phyloP scores from a whole-genome alignment of 164 flowering plant genomes.

The Platanus orientalis region DNA sequence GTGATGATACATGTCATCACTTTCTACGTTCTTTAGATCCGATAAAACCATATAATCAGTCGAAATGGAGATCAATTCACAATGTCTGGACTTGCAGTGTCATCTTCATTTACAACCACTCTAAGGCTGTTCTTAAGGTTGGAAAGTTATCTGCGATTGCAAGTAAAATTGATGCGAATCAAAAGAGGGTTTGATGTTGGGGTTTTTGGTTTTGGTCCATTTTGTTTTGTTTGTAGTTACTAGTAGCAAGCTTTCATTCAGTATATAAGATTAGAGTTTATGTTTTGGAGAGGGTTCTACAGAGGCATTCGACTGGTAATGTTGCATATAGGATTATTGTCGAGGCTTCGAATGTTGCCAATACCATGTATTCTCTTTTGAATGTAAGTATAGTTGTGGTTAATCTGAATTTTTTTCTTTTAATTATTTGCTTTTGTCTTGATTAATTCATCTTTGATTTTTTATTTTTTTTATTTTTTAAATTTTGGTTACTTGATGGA shows the following conservation, averaged over 20 bases:
- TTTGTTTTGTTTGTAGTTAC: conserved; percentile 47
- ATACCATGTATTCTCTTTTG: conserved; percentile 64
- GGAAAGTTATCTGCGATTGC: conserved; percentile 39
- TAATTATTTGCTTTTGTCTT: too few species aligned
- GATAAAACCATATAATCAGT: conserved; percentile 52
- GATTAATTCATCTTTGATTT: too few species aligned
- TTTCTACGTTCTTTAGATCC: conserved; percentile 20
- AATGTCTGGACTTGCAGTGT: conserved; percentile 84
- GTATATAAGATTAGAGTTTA: conserved; percentile 44
- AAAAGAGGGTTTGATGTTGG: conserved; percentile 44
- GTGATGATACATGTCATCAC: background rate
- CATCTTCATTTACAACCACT: conserved; percentile 63
- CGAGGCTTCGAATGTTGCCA: conserved; percentile 82
- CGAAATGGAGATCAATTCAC: conserved; percentile 55
- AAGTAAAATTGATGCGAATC: conserved; percentile 13
- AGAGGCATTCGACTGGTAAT: conserved; percentile 75
- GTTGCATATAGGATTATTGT: conserved; percentile 81
- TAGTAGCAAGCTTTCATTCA: conserved; percentile 69
- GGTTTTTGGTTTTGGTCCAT: conserved; percentile 37
- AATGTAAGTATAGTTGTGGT: conserved; percentile 42
- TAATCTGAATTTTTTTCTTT: background rate
- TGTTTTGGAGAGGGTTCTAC: conserved; percentile 65
- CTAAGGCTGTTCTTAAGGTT: conserved; percentile 51
- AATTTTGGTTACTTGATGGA: too few species aligned
- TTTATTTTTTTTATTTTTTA: too few species aligned